Evolutionary conservation across 805 yeast species (phyloP).

Genomic region (Candida palmyrensis): DNA sequence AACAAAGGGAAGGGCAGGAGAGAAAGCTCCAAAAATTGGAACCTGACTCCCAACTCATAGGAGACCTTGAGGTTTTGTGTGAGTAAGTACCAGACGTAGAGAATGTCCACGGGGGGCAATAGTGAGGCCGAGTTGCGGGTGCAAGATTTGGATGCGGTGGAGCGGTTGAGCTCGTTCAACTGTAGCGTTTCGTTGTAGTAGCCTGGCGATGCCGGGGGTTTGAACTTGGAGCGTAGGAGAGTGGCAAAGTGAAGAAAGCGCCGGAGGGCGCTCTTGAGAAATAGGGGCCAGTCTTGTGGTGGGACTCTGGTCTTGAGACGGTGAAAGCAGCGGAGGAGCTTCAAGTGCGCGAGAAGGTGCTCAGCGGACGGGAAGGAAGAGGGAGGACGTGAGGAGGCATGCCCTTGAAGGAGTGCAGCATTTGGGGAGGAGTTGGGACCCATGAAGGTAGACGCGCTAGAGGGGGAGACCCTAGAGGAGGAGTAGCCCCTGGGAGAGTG

Average conservation of each 20-base stretch:
- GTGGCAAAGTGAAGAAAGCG: slow-evolving; percentile 3
- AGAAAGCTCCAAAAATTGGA: slow-evolving; percentile 4
- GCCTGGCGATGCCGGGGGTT: background rate
- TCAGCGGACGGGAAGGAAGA: no score
- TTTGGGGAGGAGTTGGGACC: no score
- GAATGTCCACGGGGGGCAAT: slow-evolving; percentile 4
- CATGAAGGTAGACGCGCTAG: no score
- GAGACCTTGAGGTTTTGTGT: background rate
- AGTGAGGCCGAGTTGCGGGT: background rate
- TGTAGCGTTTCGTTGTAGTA: slow-evolving; percentile 1
- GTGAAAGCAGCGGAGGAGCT: slow-evolving; percentile 2
- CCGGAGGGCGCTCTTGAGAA: slow-evolving; percentile 1
- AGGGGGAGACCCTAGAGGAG: no score
- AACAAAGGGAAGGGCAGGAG: slow-evolving; percentile 3
- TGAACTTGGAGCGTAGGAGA: slow-evolving; percentile 1
- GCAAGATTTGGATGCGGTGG: slow-evolving; percentile 1
- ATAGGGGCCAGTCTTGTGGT: slow-evolving; percentile 1
- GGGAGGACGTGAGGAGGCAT: no score
- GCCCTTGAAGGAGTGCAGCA: no score
- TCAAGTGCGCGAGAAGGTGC: slow-evolving; percentile 3
- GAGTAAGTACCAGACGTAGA: slow-evolving; percentile 4
- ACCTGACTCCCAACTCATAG: slow-evolving; percentile 4
- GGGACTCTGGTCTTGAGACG: background rate
- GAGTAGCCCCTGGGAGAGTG: no score
- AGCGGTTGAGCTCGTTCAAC: slow-evolving; percentile 1